Base-by-base conservation (phyloP, 129 eudicot genomes). In the Flaveria ramosissima region DNA sequence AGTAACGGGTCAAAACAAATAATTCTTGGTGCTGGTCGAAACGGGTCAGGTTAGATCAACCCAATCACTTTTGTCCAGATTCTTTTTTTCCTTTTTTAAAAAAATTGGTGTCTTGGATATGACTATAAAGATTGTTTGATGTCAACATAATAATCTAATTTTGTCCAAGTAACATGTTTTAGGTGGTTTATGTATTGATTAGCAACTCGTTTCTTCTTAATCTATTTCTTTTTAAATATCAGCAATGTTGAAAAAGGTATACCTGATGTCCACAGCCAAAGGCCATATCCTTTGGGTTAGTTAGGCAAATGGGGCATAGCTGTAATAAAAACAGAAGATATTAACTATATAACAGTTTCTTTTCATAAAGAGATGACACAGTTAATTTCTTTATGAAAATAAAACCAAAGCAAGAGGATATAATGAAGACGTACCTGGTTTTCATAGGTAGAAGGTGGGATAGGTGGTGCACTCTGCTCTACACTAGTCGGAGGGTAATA, bases 201-300 rank as follows among this genome's bases (percentile, higher is more conserved):
- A 39, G 36, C 27, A 24, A 2, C 11, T 55, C 61, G 20, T 51
- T 51, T 16, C 23, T 9, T 27, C 32, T 9, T 64, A 30, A 30
- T 15, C 7, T 23, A 13, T 13, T 3, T 14, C 3, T 11, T 0
- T 1, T 24, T 30, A 7, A 15, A 32, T 32, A 30, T 64, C 5
- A 64, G 23, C 2, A 11, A 16, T 64, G 47, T 32, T 64, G 16
- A 30, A 50, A 4, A 51, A 26, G 83, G 27, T 66, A 68, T 87
- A 93, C 98, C 98, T 93, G 98, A 80, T 93, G 98, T 39, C 98
- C 98, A 76, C 98, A 93, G 26, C 98, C 98, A 74, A 93, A 93
- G 43, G 98, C 98, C 97, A 93, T 78, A 84, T 93, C 91, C 77
- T 93, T 93, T 11, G 90, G 77, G 78, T 90, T 90, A 14, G 73